phyloP scores from a whole-genome alignment of 2,329 filamentous ascomycete species.

The Alternaria sp. region DNA sequence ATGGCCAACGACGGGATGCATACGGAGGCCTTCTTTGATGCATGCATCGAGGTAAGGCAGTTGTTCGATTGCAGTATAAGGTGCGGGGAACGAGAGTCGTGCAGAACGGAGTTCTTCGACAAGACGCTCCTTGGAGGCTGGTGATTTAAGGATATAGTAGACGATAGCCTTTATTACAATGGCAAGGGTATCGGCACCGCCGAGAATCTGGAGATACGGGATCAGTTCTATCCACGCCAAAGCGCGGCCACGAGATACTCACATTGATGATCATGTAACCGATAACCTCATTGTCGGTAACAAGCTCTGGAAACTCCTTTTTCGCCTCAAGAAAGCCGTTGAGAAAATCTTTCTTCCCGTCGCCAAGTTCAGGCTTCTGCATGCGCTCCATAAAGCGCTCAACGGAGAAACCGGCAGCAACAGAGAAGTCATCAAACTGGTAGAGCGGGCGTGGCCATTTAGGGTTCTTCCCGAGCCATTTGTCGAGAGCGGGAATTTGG shows the following conservation, averaged over 20 bases:
- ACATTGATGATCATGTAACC: slow-evolving; percentile 47
- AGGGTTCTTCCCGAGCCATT: slow-evolving; percentile 36
- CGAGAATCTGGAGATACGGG: slow-evolving; percentile 34
- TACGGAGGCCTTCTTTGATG: slow-evolving; percentile 58
- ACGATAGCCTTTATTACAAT: slow-evolving; percentile 39
- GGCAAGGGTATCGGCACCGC: slow-evolving; percentile 43
- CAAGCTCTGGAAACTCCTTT: slow-evolving; percentile 26
- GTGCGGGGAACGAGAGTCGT: slow-evolving; percentile 26
- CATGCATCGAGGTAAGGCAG: slow-evolving; percentile 58
- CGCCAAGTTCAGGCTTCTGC: slow-evolving; percentile 25
- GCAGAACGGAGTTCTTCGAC: slow-evolving; percentile 36
- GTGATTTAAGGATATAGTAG: slow-evolving; percentile 39
- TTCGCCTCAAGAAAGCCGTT: slow-evolving; percentile 35
- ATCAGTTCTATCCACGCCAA: neutral
- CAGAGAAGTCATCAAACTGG: slow-evolving; percentile 36
- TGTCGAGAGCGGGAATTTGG: slow-evolving; percentile 44
- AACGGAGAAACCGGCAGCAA: slow-evolving; percentile 31
- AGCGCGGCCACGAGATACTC: slow-evolving; percentile 6
- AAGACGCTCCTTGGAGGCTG: slow-evolving; percentile 31
- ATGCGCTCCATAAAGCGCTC: slow-evolving; percentile 35
- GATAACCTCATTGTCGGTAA: slow-evolving; percentile 44
- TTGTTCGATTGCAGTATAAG: slow-evolving; percentile 31
- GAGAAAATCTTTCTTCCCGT: slow-evolving; percentile 35
- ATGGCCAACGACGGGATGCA: slow-evolving; percentile 53
- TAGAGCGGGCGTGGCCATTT: slow-evolving; percentile 29